These are phyloP conservation scores for Mucor mucedo DNA, from an alignment of 371 early-diverging fungal genomes.

Conservation along the genomic window DNA sequence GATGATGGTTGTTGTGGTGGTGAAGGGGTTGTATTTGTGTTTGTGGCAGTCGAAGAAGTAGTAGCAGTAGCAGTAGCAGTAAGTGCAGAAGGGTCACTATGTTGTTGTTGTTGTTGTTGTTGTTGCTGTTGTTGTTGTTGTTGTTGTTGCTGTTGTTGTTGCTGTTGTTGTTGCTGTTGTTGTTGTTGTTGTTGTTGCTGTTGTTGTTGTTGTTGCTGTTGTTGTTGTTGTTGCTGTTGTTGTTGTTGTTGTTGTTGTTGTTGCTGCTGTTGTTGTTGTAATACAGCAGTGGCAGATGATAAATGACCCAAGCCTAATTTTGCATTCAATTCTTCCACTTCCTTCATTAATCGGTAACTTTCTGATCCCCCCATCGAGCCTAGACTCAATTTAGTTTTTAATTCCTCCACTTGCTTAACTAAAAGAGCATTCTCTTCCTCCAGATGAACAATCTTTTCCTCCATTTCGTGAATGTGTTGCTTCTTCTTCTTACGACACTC, in stretches of 20 bases:
- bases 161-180: not conserved
- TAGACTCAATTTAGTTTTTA: constrained; percentile 66
- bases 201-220: constrained; percentile 7
- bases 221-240: constrained; percentile 6
- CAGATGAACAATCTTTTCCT: constrained; percentile 66
- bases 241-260: constrained; percentile 15
- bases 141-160: not conserved
- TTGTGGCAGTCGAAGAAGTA: no score
- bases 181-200: not conserved
- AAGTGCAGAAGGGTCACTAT: no score
- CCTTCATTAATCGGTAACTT: constrained; percentile 63
- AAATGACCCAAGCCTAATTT: constrained; percentile 64
- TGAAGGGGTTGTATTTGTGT: no score
- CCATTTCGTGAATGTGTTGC: constrained; percentile 74
- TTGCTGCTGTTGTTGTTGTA: constrained; percentile 8
- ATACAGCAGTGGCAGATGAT: constrained; percentile 20
- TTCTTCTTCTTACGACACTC: constrained; percentile 88
- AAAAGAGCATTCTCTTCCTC: constrained; percentile 68
- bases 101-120: not conserved
- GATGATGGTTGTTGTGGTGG: constrained; percentile 2
- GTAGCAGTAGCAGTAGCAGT: no score
- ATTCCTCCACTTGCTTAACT: constrained; percentile 68
- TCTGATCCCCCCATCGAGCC: constrained; percentile 66
- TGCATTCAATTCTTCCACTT: constrained; percentile 72
- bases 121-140: not conserved